phyloP scores from a whole-genome alignment of 495 filamentous ascomycete genomes.

The Penicillium cosmopolitanum region DNA sequence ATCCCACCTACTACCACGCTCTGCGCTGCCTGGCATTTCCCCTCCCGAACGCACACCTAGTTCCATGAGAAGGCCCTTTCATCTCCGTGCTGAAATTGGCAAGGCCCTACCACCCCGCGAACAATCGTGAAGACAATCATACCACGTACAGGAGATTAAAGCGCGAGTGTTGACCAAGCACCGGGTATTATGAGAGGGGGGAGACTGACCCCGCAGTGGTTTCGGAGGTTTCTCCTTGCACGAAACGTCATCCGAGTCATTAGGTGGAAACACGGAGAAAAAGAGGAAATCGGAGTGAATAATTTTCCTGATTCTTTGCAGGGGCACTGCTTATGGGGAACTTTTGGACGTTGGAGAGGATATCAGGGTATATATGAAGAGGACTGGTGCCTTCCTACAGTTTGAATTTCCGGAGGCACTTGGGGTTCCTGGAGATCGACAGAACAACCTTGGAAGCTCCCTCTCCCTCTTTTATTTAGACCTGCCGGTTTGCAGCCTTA shows the following conservation, averaged over 20 bases:
- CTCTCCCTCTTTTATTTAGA: not conserved
- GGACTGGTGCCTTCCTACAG: not conserved
- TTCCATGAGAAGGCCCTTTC: not conserved
- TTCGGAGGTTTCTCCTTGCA: constrained; percentile 4
- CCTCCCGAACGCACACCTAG: too few relatives aligned
- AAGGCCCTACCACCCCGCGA: constrained; percentile 8
- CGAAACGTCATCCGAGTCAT: not conserved
- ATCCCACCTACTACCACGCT: too few relatives aligned
- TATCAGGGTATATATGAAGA: not conserved
- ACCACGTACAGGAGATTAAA: not conserved
- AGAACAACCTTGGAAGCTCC: too few relatives aligned
- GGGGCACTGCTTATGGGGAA: not conserved
- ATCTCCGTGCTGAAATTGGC: constrained; percentile 12
- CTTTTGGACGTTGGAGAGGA: not conserved
- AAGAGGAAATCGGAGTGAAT: not conserved
- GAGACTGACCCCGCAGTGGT: constrained; percentile 4
- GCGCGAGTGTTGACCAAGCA: not conserved
- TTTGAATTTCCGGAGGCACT: too few relatives aligned
- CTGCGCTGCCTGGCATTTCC: too few relatives aligned
- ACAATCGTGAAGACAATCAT: not conserved
- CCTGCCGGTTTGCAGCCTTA: not conserved
- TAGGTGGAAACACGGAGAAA: not conserved
- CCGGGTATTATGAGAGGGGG: constrained; percentile 1
- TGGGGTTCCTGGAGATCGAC: too few relatives aligned
- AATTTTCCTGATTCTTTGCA: not conserved